Conservation (phyloP, 768 basidiomycete species). For the Neoboletus subvelutipes region DNA sequence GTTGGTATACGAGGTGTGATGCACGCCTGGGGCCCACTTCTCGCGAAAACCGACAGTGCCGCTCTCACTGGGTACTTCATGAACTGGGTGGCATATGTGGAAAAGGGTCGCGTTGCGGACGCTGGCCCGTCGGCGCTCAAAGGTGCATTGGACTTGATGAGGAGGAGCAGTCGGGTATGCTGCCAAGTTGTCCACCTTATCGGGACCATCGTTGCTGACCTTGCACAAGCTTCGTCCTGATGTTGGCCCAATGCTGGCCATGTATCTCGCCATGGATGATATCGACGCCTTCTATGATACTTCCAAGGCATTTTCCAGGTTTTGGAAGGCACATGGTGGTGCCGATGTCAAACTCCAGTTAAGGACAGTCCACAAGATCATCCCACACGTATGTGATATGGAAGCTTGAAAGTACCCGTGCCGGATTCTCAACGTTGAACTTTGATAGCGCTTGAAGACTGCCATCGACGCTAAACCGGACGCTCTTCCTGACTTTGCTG, state of each 20-base stretch:
- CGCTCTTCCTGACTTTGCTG: slow-evolving; percentile 35
- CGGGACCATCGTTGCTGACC: neutral
- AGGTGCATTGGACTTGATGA: slow-evolving; percentile 12
- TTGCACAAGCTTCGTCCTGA: slow-evolving; percentile 7
- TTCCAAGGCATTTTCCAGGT: slow-evolving; percentile 36
- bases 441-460: slow-evolving; percentile 33
- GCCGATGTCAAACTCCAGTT: slow-evolving; percentile 19
- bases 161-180: slow-evolving; percentile 17
- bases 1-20: slow-evolving; percentile 38
- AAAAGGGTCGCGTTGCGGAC: slow-evolving; percentile 3
- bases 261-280: slow-evolving; percentile 11
- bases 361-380: slow-evolving; percentile 33
- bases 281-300: slow-evolving; percentile 35
- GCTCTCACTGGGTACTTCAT: slow-evolving; percentile 45
- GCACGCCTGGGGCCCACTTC: slow-evolving; percentile 38
- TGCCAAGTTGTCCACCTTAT: neutral
- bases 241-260: neutral
- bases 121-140: slow-evolving; percentile 1
- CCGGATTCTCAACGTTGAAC: neutral
- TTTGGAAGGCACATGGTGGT: slow-evolving; percentile 32
- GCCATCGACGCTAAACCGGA: slow-evolving; percentile 25
- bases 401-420: neutral
- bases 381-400: slow-evolving; percentile 39
- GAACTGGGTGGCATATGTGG: slow-evolving; percentile 40
- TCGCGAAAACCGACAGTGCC: slow-evolving; percentile 32